phyloP scores from a whole-genome alignment of 1,284 basidiomycete species.

The Mycosarcoma maydis region DNA sequence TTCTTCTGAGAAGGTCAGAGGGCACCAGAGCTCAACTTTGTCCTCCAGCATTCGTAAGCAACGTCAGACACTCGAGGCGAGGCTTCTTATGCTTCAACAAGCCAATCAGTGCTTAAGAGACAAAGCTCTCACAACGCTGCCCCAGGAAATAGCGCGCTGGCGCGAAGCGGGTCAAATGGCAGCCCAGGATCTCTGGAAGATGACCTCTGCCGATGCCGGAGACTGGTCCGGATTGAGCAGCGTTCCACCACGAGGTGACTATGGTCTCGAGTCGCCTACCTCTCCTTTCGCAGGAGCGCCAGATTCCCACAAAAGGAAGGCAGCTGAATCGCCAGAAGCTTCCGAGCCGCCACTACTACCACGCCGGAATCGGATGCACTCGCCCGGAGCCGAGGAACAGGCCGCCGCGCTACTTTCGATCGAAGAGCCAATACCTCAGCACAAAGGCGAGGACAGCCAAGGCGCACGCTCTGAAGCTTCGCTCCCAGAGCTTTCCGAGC shows the following conservation, averaged over 20 bases:
- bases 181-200: constrained; percentile 41
- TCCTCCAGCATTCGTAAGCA: constrained; percentile 17
- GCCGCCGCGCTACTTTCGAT: constrained; percentile 22
- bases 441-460: constrained; percentile 22
- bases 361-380: constrained; percentile 5
- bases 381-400: constrained; percentile 33
- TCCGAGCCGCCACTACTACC: constrained; percentile 9
- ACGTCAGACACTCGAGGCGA: constrained; percentile 28
- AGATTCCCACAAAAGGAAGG: constrained; percentile 8
- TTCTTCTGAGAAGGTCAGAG: background rate
- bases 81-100: constrained; percentile 31
- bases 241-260: constrained; percentile 20
- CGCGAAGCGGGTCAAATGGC: constrained; percentile 37
- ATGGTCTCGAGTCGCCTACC: constrained; percentile 35
- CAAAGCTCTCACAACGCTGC: constrained; percentile 16
- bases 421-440: constrained; percentile 1
- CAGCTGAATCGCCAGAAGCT: constrained; percentile 7
- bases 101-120: constrained; percentile 37
- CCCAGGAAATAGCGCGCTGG: constrained; percentile 32
- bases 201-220: constrained; percentile 34
- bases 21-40: background rate
- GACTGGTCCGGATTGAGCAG: constrained; percentile 20
- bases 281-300: background rate
- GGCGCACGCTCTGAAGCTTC: constrained; percentile 20
- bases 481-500: constrained; percentile 33